Conservation (phyloP, 1,284 basidiomycete species). For the Sanguinoderma infundibulare region DNA sequence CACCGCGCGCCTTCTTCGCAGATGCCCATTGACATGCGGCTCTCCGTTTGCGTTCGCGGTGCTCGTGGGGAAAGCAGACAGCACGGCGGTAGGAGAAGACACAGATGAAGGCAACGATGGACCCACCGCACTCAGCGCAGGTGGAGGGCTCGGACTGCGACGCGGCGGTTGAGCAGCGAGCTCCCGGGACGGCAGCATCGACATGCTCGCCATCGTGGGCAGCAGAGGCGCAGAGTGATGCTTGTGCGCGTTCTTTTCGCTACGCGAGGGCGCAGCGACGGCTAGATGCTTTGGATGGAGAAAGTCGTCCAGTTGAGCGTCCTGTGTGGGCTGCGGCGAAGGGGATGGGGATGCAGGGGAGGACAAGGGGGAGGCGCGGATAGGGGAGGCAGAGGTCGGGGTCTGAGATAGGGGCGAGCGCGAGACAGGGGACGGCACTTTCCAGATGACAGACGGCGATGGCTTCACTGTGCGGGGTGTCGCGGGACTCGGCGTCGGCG, state of each 20-base stretch:
- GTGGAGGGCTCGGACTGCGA: background rate
- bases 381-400: background rate
- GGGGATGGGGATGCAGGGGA: background rate
- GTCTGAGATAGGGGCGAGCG: conserved; percentile 19
- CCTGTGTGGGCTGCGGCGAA: background rate
- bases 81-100: background rate
- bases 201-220: conserved; percentile 5
- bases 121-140: background rate
- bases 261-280: conserved; percentile 6
- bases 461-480: conserved; percentile 10
- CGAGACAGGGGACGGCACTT: conserved; percentile 16
- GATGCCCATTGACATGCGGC: background rate
- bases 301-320: background rate
- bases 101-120: background rate
- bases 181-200: conserved; percentile 2
- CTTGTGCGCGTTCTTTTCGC: conserved; percentile 8
- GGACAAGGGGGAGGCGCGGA: background rate
- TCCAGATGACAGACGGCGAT: conserved; percentile 22
- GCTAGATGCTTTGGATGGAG: background rate
- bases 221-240: conserved; percentile 13
- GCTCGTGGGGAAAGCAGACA: background rate
- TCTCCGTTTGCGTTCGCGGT: background rate
- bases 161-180: background rate
- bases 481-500: background rate
- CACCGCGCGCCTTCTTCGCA: conserved; percentile 18